Percentiles rank a stretch among this genome's conserved stretches.
Evolutionary conservation across 2,329 filamentous ascomycete genomes (phyloP).

Genomic region (Ilyonectria mors-panacis): DNA sequence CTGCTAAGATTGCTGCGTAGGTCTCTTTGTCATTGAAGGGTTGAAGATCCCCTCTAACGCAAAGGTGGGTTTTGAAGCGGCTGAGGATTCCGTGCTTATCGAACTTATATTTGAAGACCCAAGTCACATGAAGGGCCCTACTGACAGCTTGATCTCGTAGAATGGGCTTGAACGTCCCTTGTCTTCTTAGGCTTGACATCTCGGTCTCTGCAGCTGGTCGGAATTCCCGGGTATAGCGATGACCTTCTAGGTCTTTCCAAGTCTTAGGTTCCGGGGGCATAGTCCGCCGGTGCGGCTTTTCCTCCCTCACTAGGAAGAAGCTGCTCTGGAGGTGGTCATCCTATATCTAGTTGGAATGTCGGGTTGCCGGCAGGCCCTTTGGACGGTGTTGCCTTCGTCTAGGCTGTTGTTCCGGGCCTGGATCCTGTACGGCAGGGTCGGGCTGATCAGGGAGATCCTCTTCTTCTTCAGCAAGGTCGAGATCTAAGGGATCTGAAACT

Average conservation of each 20-base stretch:
- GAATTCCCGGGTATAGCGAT: slow-evolving; percentile 19
- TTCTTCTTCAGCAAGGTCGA: too few relatives aligned
- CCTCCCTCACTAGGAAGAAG: slow-evolving; percentile 2
- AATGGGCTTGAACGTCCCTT: slow-evolving; percentile 12
- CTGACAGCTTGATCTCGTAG: background rate
- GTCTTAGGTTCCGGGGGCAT: slow-evolving; percentile 18
- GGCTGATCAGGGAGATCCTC: too few relatives aligned
- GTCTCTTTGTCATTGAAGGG: background rate
- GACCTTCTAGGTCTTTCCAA: slow-evolving; percentile 9
- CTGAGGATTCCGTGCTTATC: slow-evolving; percentile 22
- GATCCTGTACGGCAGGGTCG: too few relatives aligned
- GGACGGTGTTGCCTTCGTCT: background rate
- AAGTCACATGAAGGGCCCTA: slow-evolving; percentile 13
- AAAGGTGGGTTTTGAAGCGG: slow-evolving; percentile 13
- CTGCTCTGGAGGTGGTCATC: background rate
- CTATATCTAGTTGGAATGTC: too few relatives aligned
- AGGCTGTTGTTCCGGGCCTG: background rate
- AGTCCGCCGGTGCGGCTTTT: slow-evolving; percentile 9
- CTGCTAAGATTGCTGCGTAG: slow-evolving; percentile 12
- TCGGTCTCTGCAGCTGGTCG: background rate
- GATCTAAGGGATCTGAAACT: too few relatives aligned
- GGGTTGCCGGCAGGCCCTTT: too few relatives aligned
- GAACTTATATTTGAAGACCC: slow-evolving; percentile 29
- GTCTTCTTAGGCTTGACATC: background rate
- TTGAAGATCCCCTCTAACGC: slow-evolving; percentile 29